Evolutionary conservation across 495 filamentous ascomycete genomes (phyloP), one percentile per base, ranked within the genome.

Genomic region (Hapsidospora chrysogenum): DNA sequence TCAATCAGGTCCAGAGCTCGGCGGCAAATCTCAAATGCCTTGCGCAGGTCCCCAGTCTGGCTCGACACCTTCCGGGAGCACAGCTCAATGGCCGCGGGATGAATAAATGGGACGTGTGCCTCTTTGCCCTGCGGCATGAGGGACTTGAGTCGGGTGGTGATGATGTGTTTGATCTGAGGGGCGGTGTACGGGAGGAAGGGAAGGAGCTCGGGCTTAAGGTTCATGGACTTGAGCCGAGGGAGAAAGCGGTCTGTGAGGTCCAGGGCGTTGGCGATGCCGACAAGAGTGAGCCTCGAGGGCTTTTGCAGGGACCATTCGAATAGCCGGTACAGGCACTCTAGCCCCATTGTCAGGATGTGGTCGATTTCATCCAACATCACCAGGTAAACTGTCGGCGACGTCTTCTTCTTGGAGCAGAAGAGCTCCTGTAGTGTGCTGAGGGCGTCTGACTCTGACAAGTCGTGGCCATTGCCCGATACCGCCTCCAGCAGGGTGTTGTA

Each of bases 181-280:
- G 83, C 85, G 9, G 76, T 82, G 56, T 96, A 99, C 3, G 89
- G 92, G 27, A 94, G 59, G 52, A 99, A 93, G 3, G 89, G 85
- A 11, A 99, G 73, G 1, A 95, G 66, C 28, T 78, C 74, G 10
- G 89, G 89, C 54, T 84, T 89, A 35, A 96, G 58, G 41, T 86
- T 87, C 33, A 85, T 80, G 2, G 85, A 78, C 58, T 95, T 96
- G 16, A 99, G 66, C 9, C 89, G 79, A 22, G 92, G 89, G 13
- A 99, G 72, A 41, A 94, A 92, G 14, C 92, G 81, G 48, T 95
- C 86, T 0, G 92, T 95, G 27, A 99, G 58, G 48, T 99, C 89
- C 36, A 99, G 66, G 2, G 89, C 92, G 46, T 99, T 99, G 33
- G 89, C 92, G 47, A 99, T 95, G 26, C 89, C 89, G 26, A 99